These are phyloP conservation scores for Platanthera zijinensis DNA, from an alignment of 106 monocot species.

Conservation along the genomic window DNA sequence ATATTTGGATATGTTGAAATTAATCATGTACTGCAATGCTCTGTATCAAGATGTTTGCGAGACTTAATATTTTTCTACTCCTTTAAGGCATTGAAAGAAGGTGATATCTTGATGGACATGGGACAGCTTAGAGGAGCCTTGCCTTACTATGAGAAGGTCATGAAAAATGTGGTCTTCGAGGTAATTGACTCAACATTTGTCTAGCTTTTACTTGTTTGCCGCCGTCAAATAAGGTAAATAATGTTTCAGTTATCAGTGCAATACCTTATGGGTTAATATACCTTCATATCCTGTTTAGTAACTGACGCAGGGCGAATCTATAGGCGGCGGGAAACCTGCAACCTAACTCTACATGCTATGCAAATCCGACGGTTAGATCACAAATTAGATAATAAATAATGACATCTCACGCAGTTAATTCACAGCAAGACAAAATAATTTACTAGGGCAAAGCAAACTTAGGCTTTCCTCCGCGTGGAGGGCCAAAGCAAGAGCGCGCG, in stretches of 20 bases:
- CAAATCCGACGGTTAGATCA: too few species aligned
- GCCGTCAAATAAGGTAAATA: background rate
- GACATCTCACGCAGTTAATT: too few species aligned
- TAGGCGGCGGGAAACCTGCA: too few species aligned
- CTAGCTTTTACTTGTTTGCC: background rate
- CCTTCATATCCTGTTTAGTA: background rate
- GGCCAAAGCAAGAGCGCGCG: too few species aligned
- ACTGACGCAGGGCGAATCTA: too few species aligned
- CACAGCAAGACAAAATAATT: too few species aligned
- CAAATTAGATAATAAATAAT: too few species aligned
- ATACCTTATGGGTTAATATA: background rate
- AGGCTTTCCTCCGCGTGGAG: too few species aligned
- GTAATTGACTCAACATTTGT: slow-evolving; percentile 22
- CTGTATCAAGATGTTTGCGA: background rate
- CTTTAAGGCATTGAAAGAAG: slow-evolving; percentile 70
- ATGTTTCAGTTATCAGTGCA: background rate
- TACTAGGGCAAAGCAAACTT: too few species aligned
- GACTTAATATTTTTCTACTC: background rate
- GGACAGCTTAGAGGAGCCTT: slow-evolving; percentile 78
- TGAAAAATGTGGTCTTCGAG: slow-evolving; percentile 65
- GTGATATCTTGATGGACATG: slow-evolving; percentile 70
- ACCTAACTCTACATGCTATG: too few species aligned
- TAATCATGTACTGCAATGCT: too few species aligned
- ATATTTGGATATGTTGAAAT: too few species aligned
- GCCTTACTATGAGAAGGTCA: slow-evolving; percentile 81